A percentile compares a stretch with the other conserved stretches of the same genome.
Evolutionary conservation across 768 basidiomycete species (phyloP).

Genomic region (Xerocomellus amylosporus): DNA sequence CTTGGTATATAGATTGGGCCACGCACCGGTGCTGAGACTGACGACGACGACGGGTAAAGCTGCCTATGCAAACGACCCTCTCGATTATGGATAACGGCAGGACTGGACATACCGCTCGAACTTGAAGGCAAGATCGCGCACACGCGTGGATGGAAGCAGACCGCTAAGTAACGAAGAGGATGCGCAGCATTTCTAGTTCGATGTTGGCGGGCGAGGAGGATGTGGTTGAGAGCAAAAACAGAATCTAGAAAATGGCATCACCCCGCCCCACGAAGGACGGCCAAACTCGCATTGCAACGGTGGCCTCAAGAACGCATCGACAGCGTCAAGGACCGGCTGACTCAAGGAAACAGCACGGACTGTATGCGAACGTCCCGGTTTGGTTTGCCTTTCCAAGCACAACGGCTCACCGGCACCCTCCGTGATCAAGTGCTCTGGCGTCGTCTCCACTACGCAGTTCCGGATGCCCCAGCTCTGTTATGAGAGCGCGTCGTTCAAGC

Average conservation of each 20-base stretch:
- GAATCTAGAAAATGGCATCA: conserved; percentile 12
- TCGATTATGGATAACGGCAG: conserved; percentile 45
- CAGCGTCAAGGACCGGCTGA: not conserved
- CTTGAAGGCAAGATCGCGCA: conserved; percentile 79
- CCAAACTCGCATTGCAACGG: too few relatives aligned
- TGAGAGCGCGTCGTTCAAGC: too few relatives aligned
- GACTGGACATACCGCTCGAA: conserved; percentile 66
- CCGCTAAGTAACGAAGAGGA: conserved; percentile 86
- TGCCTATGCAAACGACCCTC: conserved; percentile 44
- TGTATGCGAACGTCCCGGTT: too few relatives aligned
- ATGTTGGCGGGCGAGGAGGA: conserved; percentile 6
- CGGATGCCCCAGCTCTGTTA: too few relatives aligned
- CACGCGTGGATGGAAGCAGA: conserved; percentile 78
- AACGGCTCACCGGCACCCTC: too few relatives aligned
- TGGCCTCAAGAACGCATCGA: not conserved
- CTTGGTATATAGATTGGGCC: conserved; percentile 39
- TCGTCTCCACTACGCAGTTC: too few relatives aligned
- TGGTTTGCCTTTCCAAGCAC: too few relatives aligned
- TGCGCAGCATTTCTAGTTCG: conserved; percentile 59
- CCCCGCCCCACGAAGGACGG: conserved; percentile 18
- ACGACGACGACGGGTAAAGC: conserved; percentile 48
- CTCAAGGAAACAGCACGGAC: too few relatives aligned
- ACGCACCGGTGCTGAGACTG: conserved; percentile 53
- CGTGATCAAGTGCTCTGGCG: too few relatives aligned
- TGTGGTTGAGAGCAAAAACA: conserved; percentile 26